A percentile compares a stretch with the other conserved stretches of the same genome.
phyloP scores from a whole-genome alignment of 73 alveolate species.

The Halteria grandinella region DNA sequence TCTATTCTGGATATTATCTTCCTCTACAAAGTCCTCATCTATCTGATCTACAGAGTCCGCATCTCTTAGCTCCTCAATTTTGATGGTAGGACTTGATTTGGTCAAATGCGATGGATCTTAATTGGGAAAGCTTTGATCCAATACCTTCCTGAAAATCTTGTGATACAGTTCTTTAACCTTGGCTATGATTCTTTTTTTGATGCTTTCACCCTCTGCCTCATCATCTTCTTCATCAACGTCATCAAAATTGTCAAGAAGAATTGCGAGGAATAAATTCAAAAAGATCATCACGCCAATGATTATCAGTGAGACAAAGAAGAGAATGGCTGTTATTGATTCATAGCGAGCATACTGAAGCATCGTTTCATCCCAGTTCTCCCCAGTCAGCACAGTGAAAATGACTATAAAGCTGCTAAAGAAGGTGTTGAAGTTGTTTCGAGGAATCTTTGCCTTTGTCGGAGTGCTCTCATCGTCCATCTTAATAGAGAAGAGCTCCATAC shows the following conservation, averaged over 20 bases:
- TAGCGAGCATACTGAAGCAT: constrained; percentile 57
- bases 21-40: no score
- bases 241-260: constrained; percentile 54
- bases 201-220: no score
- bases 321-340: not conserved
- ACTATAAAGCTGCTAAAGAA: constrained; percentile 57
- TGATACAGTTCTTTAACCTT: no score
- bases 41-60: no score
- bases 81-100: no score
- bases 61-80: no score
- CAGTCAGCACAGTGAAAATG: constrained; percentile 60
- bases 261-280: constrained; percentile 53
- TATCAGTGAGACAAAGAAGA: constrained; percentile 45
- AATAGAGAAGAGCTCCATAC: constrained; percentile 68
- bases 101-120: no score
- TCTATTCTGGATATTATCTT: no score
- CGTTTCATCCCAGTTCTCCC: constrained; percentile 74
- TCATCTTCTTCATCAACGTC: no score
- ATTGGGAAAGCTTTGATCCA: no score
- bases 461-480: constrained; percentile 24
- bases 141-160: no score
- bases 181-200: no score
- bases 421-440: constrained; percentile 66
- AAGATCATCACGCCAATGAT: constrained; percentile 42
- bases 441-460: constrained; percentile 39